Evolutionary conservation across 768 basidiomycete genomes (phyloP).

Genomic region (Boletellus emodensis): DNA sequence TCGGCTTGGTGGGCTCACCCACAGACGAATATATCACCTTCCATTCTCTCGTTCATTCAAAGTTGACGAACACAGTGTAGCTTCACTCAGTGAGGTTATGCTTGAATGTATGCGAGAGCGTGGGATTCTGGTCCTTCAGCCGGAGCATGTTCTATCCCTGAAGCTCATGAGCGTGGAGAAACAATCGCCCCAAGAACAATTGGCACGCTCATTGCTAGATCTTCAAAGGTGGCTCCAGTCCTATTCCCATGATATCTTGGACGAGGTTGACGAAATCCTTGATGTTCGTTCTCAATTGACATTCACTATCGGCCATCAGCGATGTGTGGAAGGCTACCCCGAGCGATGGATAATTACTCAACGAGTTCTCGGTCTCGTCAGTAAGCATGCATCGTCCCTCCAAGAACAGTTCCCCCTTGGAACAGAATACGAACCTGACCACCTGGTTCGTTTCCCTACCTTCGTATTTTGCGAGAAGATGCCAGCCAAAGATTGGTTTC

Average conservation of each 20-base stretch:
- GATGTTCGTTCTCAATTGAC: conserved; percentile 45
- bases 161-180: conserved; percentile 35
- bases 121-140: conserved; percentile 44
- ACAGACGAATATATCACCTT: conserved; percentile 42
- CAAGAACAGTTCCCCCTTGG: not conserved
- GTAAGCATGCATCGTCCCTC: conserved; percentile 4
- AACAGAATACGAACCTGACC: conserved; percentile 16
- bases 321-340: conserved; percentile 32
- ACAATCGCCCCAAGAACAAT: not conserved
- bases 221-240: conserved; percentile 16
- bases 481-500: conserved; percentile 12
- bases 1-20: conserved; percentile 39
- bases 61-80: conserved; percentile 8
- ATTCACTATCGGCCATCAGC: conserved; percentile 40
- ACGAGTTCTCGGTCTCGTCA: conserved; percentile 22
- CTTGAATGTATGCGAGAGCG: conserved; percentile 31
- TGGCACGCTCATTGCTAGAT: conserved; percentile 20
- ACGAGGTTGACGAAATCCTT: conserved; percentile 24
- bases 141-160: conserved; percentile 49
- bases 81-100: conserved; percentile 17
- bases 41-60: conserved; percentile 42
- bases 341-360: conserved; percentile 1
- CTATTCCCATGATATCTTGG: conserved; percentile 17
- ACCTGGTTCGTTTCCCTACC: conserved; percentile 20
- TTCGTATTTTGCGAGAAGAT: conserved; percentile 19